These are phyloP conservation scores for Pseudonitzschia multiseries DNA, from an alignment of 108 stramenopile species.

Conservation along the genomic window DNA sequence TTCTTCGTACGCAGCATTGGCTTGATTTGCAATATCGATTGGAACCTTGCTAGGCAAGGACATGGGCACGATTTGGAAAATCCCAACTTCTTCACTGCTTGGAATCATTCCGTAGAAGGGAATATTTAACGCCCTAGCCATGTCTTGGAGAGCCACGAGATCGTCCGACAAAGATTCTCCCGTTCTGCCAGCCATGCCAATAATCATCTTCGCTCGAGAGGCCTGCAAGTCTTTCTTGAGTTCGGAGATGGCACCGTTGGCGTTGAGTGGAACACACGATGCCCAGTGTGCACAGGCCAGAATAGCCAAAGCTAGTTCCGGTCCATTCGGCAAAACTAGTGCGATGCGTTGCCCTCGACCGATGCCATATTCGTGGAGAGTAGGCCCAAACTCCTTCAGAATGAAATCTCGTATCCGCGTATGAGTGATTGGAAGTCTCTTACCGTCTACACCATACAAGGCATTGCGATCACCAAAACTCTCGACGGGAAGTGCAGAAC, in stretches of 20 bases:
- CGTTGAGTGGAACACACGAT: slow-evolving; percentile 50
- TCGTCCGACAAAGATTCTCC: neutral
- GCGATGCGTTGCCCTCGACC: slow-evolving; percentile 50
- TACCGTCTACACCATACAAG: slow-evolving; percentile 26
- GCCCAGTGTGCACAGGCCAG: slow-evolving; percentile 46
- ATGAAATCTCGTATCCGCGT: slow-evolving; percentile 44
- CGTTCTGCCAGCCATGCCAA: slow-evolving; percentile 26
- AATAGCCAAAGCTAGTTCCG: slow-evolving; percentile 52
- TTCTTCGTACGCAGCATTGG: slow-evolving; percentile 8
- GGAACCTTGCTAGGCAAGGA: slow-evolving; percentile 12
- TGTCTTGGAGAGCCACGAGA: slow-evolving; percentile 19
- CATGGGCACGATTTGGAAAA: slow-evolving; percentile 34
- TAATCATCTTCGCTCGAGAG: slow-evolving; percentile 24
- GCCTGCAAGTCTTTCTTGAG: slow-evolving; percentile 42
- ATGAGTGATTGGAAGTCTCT: slow-evolving; percentile 36
- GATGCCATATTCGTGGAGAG: slow-evolving; percentile 42
- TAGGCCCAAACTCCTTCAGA: slow-evolving; percentile 39
- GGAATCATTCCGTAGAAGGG: slow-evolving; percentile 37
- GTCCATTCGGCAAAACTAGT: slow-evolving; percentile 58
- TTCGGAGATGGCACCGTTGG: slow-evolving; percentile 42
- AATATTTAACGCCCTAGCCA: slow-evolving; percentile 38
- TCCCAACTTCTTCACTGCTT: slow-evolving; percentile 31
- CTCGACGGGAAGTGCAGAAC: slow-evolving; percentile 42
- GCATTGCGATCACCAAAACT: slow-evolving; percentile 31
- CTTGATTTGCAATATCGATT: slow-evolving; percentile 1